Evolutionary conservation across 106 monocot species (phyloP).

Genomic region (Platanthera guangdongensis): DNA sequence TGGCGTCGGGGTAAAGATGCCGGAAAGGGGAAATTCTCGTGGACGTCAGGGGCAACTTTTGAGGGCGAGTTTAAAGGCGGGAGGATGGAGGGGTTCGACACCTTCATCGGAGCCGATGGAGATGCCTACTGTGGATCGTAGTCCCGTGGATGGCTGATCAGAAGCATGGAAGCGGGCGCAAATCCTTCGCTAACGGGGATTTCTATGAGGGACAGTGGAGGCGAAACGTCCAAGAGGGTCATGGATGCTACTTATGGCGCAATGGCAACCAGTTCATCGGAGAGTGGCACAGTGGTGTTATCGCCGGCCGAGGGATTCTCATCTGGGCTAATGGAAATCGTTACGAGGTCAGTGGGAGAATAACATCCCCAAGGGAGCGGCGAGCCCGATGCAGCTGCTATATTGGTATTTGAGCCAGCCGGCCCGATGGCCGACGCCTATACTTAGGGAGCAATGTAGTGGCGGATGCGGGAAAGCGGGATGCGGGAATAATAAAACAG

Average conservation of each 20-base stretch:
- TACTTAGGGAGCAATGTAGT: too few relatives aligned
- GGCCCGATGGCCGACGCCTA: too few relatives aligned
- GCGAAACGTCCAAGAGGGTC: conserved; percentile 32
- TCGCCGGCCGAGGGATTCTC: conserved; percentile 29
- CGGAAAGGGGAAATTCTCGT: conserved; percentile 55
- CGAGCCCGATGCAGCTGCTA: conserved; percentile 38
- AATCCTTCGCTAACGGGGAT: conserved; percentile 51
- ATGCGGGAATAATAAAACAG: too few relatives aligned
- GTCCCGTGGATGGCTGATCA: conserved; percentile 35
- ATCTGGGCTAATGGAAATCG: conserved; percentile 45
- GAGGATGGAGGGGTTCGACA: conserved; percentile 44
- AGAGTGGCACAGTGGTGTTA: conserved; percentile 43
- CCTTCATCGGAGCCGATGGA: conserved; percentile 33
- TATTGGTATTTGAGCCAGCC: too few relatives aligned
- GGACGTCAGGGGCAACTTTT: conserved; percentile 66
- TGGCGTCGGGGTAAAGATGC: conserved; percentile 37
- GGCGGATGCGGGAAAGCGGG: too few relatives aligned
- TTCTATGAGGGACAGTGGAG: conserved; percentile 63
- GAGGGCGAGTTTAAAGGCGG: conserved; percentile 52
- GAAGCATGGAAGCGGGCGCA: conserved; percentile 42
- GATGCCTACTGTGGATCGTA: conserved; percentile 41
- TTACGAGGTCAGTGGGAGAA: conserved; percentile 60
- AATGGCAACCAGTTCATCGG: conserved; percentile 52
- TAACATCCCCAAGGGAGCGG: conserved; percentile 35
- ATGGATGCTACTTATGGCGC: conserved; percentile 44